A percentile compares a stretch with the other conserved stretches of the same genome.
Evolutionary conservation across 495 filamentous ascomycete genomes (phyloP).

Genomic region (Aspergillus avenaceus): DNA sequence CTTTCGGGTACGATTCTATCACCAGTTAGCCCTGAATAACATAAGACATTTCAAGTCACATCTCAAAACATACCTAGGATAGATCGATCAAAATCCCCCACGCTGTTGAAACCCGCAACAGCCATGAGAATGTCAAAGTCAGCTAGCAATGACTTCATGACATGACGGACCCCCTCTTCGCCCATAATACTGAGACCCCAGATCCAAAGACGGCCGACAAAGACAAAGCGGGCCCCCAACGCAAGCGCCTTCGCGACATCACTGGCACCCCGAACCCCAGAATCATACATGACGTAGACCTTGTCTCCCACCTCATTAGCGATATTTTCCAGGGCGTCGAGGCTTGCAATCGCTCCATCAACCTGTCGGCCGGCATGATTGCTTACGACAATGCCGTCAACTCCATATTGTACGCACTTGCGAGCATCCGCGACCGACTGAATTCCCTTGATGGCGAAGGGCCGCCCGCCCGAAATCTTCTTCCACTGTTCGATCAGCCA

Average conservation of each 20-base stretch:
- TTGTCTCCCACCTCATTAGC: slow-evolving; percentile 47
- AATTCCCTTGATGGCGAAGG: slow-evolving; percentile 56
- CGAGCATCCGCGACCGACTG: slow-evolving; percentile 50
- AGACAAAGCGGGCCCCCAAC: slow-evolving; percentile 61
- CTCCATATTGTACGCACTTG: slow-evolving; percentile 50
- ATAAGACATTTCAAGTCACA: neutral
- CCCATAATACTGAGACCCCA: slow-evolving; percentile 59
- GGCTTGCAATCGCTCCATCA: slow-evolving; percentile 54
- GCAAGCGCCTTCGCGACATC: slow-evolving; percentile 62
- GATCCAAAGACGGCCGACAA: slow-evolving; percentile 59
- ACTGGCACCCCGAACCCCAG: slow-evolving; percentile 51
- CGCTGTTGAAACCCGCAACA: slow-evolving; percentile 53
- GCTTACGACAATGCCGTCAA: slow-evolving; percentile 55
- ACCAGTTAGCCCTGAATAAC: slow-evolving; percentile 1
- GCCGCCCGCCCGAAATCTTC: slow-evolving; percentile 46
- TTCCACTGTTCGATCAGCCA: slow-evolving; percentile 53
- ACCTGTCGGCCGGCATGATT: slow-evolving; percentile 62
- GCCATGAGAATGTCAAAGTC: slow-evolving; percentile 67
- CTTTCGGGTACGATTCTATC: slow-evolving; percentile 40
- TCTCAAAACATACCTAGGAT: slow-evolving; percentile 29
- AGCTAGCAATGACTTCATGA: slow-evolving; percentile 60
- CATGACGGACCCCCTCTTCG: slow-evolving; percentile 58
- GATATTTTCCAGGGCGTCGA: slow-evolving; percentile 61
- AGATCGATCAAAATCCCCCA: slow-evolving; percentile 47
- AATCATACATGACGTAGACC: slow-evolving; percentile 59